A percentile compares a stretch with the other conserved stretches of the same genome.
Evolutionary conservation across 2,329 filamentous ascomycete species (phyloP).

Genomic region (Fusarium luffae): DNA sequence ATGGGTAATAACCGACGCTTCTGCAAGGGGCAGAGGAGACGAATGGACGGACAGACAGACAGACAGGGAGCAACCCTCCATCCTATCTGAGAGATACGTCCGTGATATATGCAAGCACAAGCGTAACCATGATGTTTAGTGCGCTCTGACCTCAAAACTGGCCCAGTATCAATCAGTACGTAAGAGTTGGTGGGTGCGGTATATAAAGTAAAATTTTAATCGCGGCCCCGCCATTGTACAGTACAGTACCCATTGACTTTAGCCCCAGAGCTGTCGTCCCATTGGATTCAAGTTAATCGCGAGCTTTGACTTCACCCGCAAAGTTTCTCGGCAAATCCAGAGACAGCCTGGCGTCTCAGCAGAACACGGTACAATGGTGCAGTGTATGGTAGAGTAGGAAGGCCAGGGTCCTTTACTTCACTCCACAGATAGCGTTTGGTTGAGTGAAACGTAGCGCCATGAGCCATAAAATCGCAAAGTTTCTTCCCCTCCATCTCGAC

Average conservation of each 20-base stretch:
- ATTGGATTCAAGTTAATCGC: neutral
- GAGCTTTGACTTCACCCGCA: neutral
- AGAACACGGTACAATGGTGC: neutral
- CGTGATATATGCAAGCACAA: conserved; percentile 5
- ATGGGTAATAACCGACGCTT: conserved; percentile 26
- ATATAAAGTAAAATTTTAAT: conserved; percentile 3
- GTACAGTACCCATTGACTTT: conserved; percentile 1
- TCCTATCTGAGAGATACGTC: neutral
- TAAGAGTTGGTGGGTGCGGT: neutral
- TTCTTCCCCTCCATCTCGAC: neutral
- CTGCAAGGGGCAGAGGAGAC: conserved; percentile 32
- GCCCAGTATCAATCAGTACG: neutral
- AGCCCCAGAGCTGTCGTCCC: conserved; percentile 6
- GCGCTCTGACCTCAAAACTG: conserved; percentile 15
- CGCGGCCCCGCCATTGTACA: conserved; percentile 2
- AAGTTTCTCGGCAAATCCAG: neutral
- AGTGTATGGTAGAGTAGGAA: neutral
- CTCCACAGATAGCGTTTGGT: neutral
- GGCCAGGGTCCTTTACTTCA: neutral
- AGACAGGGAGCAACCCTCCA: neutral
- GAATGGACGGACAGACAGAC: neutral
- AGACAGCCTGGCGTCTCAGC: neutral
- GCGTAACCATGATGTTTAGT: conserved; percentile 14
- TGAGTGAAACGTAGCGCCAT: conserved; percentile 3
- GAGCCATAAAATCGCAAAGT: conserved; percentile 2